Conservation (phyloP, 306 rosid genomes). For the Cercis canadensis region DNA sequence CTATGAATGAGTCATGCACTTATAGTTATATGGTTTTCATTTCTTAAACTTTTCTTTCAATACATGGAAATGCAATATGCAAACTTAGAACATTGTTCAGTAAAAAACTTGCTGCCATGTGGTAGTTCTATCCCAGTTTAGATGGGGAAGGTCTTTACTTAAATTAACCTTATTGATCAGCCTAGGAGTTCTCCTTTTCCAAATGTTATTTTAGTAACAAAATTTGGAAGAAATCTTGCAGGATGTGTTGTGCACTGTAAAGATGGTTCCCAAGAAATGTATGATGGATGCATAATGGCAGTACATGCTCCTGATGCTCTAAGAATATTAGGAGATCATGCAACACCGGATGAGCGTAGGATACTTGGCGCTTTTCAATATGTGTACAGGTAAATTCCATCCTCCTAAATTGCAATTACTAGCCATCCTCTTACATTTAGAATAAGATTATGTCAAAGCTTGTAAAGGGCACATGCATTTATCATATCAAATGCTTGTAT, state of each 20-base stretch:
- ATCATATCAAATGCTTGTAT: too few species aligned
- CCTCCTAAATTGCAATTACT: too few species aligned
- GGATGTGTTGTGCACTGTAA: constrained; percentile 63
- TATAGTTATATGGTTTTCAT: neutral
- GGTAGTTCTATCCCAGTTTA: too few species aligned
- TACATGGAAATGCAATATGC: neutral
- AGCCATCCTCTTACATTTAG: too few species aligned
- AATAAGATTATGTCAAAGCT: too few species aligned
- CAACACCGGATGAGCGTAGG: constrained; percentile 72
- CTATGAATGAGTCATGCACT: neutral
- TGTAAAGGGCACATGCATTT: too few species aligned
- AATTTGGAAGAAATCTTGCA: constrained; percentile 40
- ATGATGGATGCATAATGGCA: constrained; percentile 72
- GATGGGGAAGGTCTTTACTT: too few species aligned
- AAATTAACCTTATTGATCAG: neutral
- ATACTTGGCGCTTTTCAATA: constrained; percentile 96
- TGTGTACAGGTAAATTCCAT: constrained; percentile 62
- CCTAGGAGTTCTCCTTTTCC: too few species aligned
- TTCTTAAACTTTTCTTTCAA: neutral
- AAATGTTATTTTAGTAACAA: neutral
- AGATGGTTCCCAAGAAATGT: constrained; percentile 67
- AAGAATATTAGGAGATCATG: constrained; percentile 76
- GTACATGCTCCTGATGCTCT: constrained; percentile 86
- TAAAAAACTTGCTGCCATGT: too few species aligned
- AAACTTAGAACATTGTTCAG: neutral